Base-by-base conservation (phyloP, 2,329 filamentous ascomycete species). In the Xylariaceae sp. region DNA sequence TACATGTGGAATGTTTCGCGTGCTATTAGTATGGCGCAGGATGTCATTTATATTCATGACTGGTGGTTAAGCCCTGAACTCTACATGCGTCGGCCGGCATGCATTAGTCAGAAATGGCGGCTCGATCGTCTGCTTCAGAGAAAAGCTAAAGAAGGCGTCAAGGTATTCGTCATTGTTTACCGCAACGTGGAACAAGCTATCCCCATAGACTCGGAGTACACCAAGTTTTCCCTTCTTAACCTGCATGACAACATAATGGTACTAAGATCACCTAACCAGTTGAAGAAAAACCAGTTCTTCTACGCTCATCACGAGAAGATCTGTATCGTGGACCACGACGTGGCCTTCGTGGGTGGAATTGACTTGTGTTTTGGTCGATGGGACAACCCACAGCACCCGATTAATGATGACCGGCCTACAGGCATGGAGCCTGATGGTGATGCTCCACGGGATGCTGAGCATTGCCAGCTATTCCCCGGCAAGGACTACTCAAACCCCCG, bases 1-100 rank as follows among this genome's bases (percentile, higher is more conserved):
- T 95, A 97, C 77, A 97, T 97, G 93, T 99, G 94, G 94, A 96
- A 97, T 70, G 92, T 97, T 6, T 97, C 93, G 9, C 85, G 93
- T 60, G 94, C 94, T 10, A 95, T 99, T 66, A 94, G 91, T 69
- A 96, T 97, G 85, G 94, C 94, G 7, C 91, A 91, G 66, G 94
- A 97, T 75, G 93, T 97, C 57, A 93, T 99, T 64, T 97, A 97
- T 73, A 97, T 99, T 58, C 94, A 99, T 70, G 94, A 97, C 72
- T 99, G 94, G 94, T 99, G 94, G 94, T 76, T 99, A 33, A 97
- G 91, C 64, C 94, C 94, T 1, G 93, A 99, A 72, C 77, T 99
- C 37, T 99, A 99, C 75, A 87, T 97, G 86, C 85, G 94, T 55
- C 84, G 94, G 53, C 94, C 94, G 47, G 89, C 94, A 20, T 92